These are phyloP conservation scores for Erigeron philadelphicus DNA, from an alignment of 140 eudicot genomes.

Conservation along the genomic window DNA sequence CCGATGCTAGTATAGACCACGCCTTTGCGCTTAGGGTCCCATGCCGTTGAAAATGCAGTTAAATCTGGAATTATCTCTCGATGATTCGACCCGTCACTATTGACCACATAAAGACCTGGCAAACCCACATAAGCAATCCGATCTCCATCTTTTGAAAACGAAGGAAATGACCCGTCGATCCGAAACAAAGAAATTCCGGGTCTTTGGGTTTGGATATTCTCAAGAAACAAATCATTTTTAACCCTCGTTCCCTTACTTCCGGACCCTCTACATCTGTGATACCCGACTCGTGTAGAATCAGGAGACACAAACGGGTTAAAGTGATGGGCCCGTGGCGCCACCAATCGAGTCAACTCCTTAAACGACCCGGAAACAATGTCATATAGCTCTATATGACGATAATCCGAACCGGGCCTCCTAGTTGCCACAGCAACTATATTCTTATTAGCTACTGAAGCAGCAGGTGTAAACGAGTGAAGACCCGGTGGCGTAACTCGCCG, in stretches of 20 bases:
- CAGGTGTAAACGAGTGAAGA: conserved; percentile 82
- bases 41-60: conserved; percentile 54
- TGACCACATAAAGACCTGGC: conserved; percentile 63
- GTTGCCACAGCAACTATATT: conserved; percentile 73
- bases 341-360: conserved; percentile 43
- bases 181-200: conserved; percentile 56
- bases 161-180: conserved; percentile 80
- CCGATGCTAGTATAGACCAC: conserved; percentile 77
- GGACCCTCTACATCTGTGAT: conserved; percentile 75
- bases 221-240: conserved; percentile 45
- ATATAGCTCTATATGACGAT: conserved; percentile 71
- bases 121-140: conserved; percentile 54
- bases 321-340: conserved; percentile 57
- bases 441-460: conserved; percentile 47
- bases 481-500: conserved; percentile 88
- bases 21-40: conserved; percentile 70
- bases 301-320: conserved; percentile 70
- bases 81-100: conserved; percentile 58
- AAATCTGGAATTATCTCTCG: conserved; percentile 29
- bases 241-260: conserved; percentile 24
- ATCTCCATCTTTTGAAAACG: conserved; percentile 67
- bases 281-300: conserved; percentile 62
- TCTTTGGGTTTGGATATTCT: conserved; percentile 40
- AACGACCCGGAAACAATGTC: conserved; percentile 38
- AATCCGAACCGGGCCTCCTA: conserved; percentile 59